phyloP scores from a whole-genome alignment of 1,284 basidiomycete species.

The Termitomyces sp. region DNA sequence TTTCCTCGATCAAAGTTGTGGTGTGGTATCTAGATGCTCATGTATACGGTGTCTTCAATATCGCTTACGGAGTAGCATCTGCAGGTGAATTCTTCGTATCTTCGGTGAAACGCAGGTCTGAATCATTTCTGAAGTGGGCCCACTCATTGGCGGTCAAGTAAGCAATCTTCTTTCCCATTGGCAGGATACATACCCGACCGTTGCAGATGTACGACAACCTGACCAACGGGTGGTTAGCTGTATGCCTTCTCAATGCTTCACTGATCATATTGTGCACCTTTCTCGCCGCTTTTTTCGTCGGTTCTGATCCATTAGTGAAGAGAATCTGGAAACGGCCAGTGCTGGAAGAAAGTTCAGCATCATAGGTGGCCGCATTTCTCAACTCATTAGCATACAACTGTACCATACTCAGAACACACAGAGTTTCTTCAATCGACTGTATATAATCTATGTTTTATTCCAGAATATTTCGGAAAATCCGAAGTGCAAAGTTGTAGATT shows the following conservation, averaged over 20 bases:
- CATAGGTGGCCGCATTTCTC: not conserved
- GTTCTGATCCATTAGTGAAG: slow-evolving; percentile 39
- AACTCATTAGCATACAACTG: not conserved
- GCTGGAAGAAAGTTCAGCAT: not conserved
- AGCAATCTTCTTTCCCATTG: slow-evolving; percentile 3
- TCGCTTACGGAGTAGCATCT: slow-evolving; percentile 62
- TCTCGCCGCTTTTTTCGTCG: slow-evolving; percentile 42
- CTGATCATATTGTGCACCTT: slow-evolving; percentile 35
- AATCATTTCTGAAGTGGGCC: slow-evolving; percentile 45
- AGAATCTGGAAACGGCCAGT: slow-evolving; percentile 6
- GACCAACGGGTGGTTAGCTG: slow-evolving; percentile 49
- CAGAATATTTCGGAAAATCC: no score
- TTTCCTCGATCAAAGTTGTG: not conserved
- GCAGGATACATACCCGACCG: slow-evolving; percentile 1
- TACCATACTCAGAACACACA: not conserved
- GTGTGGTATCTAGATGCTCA: slow-evolving; percentile 54
- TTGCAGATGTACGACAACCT: slow-evolving; percentile 53
- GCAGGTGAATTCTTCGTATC: slow-evolving; percentile 32
- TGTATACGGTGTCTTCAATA: slow-evolving; percentile 62
- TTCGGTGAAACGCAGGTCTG: slow-evolving; percentile 6
- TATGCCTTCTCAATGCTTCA: slow-evolving; percentile 43
- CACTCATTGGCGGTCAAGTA: slow-evolving; percentile 65
- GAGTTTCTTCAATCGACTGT: no score
- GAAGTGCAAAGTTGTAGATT: no score
- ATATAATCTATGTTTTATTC: no score